Evolutionary conservation across 495 filamentous ascomycete species (phyloP).

Genomic region (Cryomyces minteri): DNA sequence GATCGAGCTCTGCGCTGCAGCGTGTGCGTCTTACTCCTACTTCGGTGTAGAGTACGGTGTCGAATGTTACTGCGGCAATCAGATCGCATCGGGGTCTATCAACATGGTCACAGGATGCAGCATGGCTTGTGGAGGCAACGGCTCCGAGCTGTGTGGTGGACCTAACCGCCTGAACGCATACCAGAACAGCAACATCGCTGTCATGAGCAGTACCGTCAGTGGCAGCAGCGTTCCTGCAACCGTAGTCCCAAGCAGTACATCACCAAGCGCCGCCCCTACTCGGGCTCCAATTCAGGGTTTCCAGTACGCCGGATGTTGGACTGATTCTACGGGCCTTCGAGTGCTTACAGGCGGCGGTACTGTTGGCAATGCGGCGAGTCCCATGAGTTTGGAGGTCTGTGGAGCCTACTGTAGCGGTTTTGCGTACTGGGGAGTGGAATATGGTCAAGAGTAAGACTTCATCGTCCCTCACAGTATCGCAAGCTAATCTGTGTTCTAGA

Average conservation of each 20-base stretch:
- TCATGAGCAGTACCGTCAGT: too few relatives aligned
- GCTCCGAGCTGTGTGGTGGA: conserved; percentile 14
- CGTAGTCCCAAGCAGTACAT: too few relatives aligned
- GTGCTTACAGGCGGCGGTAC: too few relatives aligned
- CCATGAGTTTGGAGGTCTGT: conserved; percentile 5
- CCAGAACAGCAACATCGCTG: conserved; percentile 7
- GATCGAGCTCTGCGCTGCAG: conserved; percentile 1
- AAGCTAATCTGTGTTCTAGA: not conserved
- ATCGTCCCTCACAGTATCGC: too few relatives aligned
- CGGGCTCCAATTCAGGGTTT: too few relatives aligned
- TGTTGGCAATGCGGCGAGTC: not conserved
- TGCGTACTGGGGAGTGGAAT: conserved; percentile 3
- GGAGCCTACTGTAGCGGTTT: not conserved
- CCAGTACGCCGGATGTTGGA: too few relatives aligned
- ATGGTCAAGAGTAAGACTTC: not conserved
- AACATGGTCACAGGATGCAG: conserved; percentile 2
- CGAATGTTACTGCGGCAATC: conserved; percentile 9
- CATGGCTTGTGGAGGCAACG: conserved; percentile 16
- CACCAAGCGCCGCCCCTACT: too few relatives aligned
- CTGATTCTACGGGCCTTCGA: too few relatives aligned
- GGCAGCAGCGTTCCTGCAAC: too few relatives aligned
- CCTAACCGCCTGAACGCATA: conserved; percentile 14
- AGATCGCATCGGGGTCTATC: not conserved
- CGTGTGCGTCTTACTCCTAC: conserved; percentile 1
- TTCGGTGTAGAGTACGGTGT: conserved; percentile 5